Base-by-base conservation (phyloP, 2,329 filamentous ascomycete species). In the Ceratocystis harringtonii region DNA sequence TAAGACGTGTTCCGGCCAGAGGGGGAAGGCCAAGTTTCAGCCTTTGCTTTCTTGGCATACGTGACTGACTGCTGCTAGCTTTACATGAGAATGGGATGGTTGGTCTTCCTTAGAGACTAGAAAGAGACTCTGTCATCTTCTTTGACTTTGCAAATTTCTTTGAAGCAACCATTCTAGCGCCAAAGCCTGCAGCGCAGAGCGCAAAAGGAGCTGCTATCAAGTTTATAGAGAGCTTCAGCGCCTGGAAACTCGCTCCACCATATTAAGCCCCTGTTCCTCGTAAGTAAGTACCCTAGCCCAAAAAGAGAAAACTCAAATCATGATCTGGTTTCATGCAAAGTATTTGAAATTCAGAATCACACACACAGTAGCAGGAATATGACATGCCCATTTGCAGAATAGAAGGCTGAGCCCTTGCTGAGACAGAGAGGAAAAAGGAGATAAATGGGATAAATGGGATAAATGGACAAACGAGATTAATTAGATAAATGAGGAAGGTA, bases 261-360 rank as follows among this genome's bases (percentile, higher is more conserved):
- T 17, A 10, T 32, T 58, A 58, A 36, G 12, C 28, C 55, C 55
- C 30, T 58, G 55, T 19, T 58, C 15, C 55, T 5, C 3, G 55
- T 8, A 58, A 17, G 8, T 12, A 36, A 17, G 8, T 19, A 36
- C 30, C 55, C 55, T 25, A 12, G 30, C 55, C 28, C 28, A 3
- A 15, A 5, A 28, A 28, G 28, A 28, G 22, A 28, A 58, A 58
- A 58, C 55, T 58, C 55, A 58, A 58, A 58, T 58, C 28, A 52
- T 57, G 28, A 17, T 58, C 28, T 22, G 61, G 43, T 62, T 62
- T 62, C 43, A 62, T 62, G 61, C 61, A 62, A 43, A 62, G 61
- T 62, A 62, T 62, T 62, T 62, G 19, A 62, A 62, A 62, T 62
- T 48, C 22, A 58, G 36, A 58, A 22, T 62, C 43, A 41, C 61